Percentiles rank a stretch among this genome's conserved stretches.
Conservation (phyloP, 176 grass and related monocot species). For the Zea mays region DNA sequence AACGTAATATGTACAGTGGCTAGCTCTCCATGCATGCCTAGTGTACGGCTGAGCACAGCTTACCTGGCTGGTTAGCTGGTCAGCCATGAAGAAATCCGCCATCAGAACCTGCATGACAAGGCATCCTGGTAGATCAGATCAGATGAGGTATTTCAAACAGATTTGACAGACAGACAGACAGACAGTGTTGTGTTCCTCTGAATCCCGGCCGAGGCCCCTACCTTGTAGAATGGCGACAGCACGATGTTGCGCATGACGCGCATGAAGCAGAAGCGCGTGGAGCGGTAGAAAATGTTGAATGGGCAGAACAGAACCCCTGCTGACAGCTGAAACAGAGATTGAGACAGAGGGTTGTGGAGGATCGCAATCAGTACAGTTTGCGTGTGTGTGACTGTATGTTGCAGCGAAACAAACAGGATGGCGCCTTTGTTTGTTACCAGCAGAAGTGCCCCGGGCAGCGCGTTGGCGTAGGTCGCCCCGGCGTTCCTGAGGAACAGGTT, state of each 20-base stretch:
- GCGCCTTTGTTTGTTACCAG: constrained; percentile 46
- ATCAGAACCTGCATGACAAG: constrained; percentile 68
- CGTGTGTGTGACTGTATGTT: not conserved
- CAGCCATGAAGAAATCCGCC: constrained; percentile 99
- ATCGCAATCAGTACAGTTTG: not conserved
- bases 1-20: too few relatives aligned
- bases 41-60: not conserved
- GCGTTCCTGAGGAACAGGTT: constrained; percentile 71
- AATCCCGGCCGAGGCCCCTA: not conserved
- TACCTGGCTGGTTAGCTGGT: constrained; percentile 98
- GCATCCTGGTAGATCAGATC: not conserved
- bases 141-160: not conserved
- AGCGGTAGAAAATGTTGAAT: constrained; percentile 82
- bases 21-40: too few relatives aligned
- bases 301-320: constrained; percentile 63
- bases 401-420: not conserved
- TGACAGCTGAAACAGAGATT: constrained; percentile 50
- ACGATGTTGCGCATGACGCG: constrained; percentile 81
- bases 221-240: constrained; percentile 87
- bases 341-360: too few relatives aligned
- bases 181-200: not conserved
- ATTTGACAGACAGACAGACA: not conserved
- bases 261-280: constrained; percentile 82
- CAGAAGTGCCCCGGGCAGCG: constrained; percentile 67
- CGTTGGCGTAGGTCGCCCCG: constrained; percentile 49